phyloP scores from a whole-genome alignment of 2,329 filamentous ascomycete genomes.

The Pseudopithomyces chartarum region DNA sequence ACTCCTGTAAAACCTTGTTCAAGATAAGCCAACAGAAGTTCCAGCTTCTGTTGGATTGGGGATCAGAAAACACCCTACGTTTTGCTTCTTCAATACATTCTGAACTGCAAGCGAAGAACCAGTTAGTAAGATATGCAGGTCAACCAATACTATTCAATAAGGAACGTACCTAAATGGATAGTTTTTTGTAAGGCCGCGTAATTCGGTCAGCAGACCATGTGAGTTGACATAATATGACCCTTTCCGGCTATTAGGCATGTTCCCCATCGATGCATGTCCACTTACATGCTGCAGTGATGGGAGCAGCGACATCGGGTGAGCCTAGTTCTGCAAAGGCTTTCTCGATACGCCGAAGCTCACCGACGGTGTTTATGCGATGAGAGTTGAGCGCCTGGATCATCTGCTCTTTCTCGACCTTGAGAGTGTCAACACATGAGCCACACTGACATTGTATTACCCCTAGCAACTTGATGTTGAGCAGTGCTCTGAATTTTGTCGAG shows the following conservation, averaged over 20 bases:
- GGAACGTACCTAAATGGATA: slow-evolving; percentile 64
- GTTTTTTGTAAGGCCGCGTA: slow-evolving; percentile 68
- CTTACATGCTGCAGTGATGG: slow-evolving; percentile 71
- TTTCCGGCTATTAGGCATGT: slow-evolving; percentile 4
- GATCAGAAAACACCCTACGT: slow-evolving; percentile 65
- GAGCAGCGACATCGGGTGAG: slow-evolving; percentile 63
- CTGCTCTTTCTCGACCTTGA: slow-evolving; percentile 55
- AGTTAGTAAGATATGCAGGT: background rate
- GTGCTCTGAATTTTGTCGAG: too few relatives aligned
- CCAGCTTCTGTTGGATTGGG: slow-evolving; percentile 72
- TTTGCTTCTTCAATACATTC: slow-evolving; percentile 70
- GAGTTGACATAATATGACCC: slow-evolving; percentile 71
- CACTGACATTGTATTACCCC: background rate
- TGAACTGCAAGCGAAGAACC: slow-evolving; percentile 47
- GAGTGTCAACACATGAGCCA: slow-evolving; percentile 11
- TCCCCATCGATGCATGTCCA: background rate
- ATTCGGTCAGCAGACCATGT: slow-evolving; percentile 70
- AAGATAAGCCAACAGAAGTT: slow-evolving; percentile 77
- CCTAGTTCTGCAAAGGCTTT: slow-evolving; percentile 64
- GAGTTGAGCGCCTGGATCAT: slow-evolving; percentile 67
- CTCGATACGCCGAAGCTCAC: slow-evolving; percentile 74
- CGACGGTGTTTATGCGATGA: slow-evolving; percentile 74
- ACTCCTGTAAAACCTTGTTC: slow-evolving; percentile 69
- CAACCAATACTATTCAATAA: background rate
- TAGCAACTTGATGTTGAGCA: background rate